Base-by-base conservation (phyloP, 1,284 basidiomycete genomes). In the Leccinum griseonigrum region DNA sequence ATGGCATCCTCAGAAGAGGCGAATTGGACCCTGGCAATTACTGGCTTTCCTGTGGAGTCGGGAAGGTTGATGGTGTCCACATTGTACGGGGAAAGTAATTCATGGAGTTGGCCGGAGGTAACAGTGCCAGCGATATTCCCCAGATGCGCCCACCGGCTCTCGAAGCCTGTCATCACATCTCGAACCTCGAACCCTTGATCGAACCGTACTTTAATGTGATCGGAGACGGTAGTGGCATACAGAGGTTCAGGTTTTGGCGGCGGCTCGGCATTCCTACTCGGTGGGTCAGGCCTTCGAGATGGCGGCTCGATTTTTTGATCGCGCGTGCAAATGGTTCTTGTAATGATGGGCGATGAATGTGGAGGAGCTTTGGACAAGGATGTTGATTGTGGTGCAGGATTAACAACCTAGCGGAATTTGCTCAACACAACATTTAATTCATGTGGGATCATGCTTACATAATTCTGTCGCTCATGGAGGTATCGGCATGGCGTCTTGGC, bases 21-120 rank as follows among this genome's bases (percentile, higher is more conserved):
- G 59, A 85, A 86, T 7, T 79, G 79, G 0, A 78, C 82, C 56
- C 75, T 79, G 34, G 77, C 79, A 2, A 69, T 71, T 31, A 77
- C 67, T 0, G 68, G 62, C 1, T 76, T 65, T 13, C 64, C 61
- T 0, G 62, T 11, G 3, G 65, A 13, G 50, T 64, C 71, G 1
- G 74, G 76, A 2, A 79, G 63, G 53, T 68, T 70, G 4, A 86
- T 54, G 0, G 76, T 77, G 0, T 75, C 66, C 3, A 85, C 76
- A n/a, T 77, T 71, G 64, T 83, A 86, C 2, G 71, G 70, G 0
- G 43, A 13, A 14, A 74, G 68, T 11, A 74, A 14, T 10, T 66
- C 14, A 3, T 55, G 56, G 48, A 76, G 50, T 1, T 53, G 58
- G 4, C 48, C 26, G 4, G 60, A 57, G 7, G 68, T 63, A 34